Conservation (phyloP, 1,284 basidiomycete species). For the Vanrija sp. region DNA sequence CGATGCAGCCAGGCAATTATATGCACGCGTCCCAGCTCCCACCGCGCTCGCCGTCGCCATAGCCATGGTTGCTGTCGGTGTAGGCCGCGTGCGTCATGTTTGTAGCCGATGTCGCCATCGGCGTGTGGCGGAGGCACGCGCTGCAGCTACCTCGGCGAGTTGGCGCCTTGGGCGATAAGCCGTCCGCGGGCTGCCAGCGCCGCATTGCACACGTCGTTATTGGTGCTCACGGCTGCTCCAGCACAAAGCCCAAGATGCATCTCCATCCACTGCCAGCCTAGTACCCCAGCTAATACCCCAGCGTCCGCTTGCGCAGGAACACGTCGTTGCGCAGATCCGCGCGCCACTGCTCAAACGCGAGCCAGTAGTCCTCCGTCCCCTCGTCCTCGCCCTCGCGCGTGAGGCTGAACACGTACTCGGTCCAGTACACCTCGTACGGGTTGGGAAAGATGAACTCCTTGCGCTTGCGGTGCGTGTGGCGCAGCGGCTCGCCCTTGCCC, state of each 20-base stretch:
- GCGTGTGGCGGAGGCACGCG: background rate
- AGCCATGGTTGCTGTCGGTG: background rate
- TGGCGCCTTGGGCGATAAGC: too few species aligned
- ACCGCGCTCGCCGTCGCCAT: background rate
- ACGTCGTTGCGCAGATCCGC: constrained; percentile 27
- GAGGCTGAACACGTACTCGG: constrained; percentile 33
- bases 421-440: constrained; percentile 39
- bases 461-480: constrained; percentile 14
- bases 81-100: background rate
- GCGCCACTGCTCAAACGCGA: constrained; percentile 22
- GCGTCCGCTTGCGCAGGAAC: constrained; percentile 26
- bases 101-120: background rate
- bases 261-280: background rate
- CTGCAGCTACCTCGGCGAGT: background rate
- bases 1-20: too few species aligned
- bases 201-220: too few species aligned
- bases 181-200: too few species aligned
- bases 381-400: constrained; percentile 27
- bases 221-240: too few species aligned
- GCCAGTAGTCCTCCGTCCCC: constrained; percentile 18
- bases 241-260: background rate
- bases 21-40: too few species aligned
- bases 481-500: background rate
- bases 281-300: constrained; percentile 28
- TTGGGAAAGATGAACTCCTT: constrained; percentile 35